Base-by-base conservation (phyloP, 2,329 filamentous ascomycete species). In the Stachybotrys chlorohalonatus region DNA sequence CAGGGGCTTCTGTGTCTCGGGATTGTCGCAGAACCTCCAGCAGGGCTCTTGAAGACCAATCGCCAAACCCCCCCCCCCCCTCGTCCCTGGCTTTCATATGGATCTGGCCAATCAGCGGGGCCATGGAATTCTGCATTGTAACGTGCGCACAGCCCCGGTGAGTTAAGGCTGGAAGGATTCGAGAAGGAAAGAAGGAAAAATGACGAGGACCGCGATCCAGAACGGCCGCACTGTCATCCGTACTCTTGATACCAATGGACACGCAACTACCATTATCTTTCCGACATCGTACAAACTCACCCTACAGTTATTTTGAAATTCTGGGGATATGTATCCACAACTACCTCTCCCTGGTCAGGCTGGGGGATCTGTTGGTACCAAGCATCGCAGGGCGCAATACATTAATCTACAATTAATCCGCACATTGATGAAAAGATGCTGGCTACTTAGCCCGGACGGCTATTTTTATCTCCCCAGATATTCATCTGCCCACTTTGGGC, bases 1-100 rank as follows among this genome's bases (percentile, higher is more conserved):
- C 17, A 31, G 30, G 53, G 53, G 53, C 48, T 54, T 54, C 52
- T 51, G 54, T 62, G 72, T 75, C 70, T 75, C 72, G 73, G 69
- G 72, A 73, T 65, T 73, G 73, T 75, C 68, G 66, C 72, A 75
- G 70, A 63, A 64, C 56, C 13, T 13, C 36, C 8, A 42, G 36
- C 9, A 9, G 13, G 36, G 36, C 5, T 24, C 24, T 55, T 55
- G 59, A 61, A 55, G 36, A 3, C 31, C 46, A 45, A 46, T 32
- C 47, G 32, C 58, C 55, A 59, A 53, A 57, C 53, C 58, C 55
- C 59, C 61, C 55, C 58, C 53, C 58, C 54, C 16, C 47, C 47
- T 54, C 49, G n/a, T 31, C 31, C 30, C 32, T 7, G 31, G 32
- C 48, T 7, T 2, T 15, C 9, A 13, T 42, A 13, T 13, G 36